phyloP scores from a whole-genome alignment of 495 filamentous ascomycete genomes.

The Neurospora sublineolata region DNA sequence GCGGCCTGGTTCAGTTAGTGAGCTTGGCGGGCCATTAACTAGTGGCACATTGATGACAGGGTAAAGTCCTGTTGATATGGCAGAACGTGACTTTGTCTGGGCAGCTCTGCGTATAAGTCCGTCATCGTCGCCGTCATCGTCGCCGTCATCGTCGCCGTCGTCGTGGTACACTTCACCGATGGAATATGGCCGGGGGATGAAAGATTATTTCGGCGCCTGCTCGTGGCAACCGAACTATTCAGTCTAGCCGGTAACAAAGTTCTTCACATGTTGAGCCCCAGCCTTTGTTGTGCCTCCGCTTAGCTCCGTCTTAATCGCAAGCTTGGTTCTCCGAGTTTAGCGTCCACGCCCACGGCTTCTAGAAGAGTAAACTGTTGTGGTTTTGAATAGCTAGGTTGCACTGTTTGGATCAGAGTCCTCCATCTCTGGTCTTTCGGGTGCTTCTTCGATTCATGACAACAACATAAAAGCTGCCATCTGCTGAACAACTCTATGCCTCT shows the following conservation, averaged over 20 bases:
- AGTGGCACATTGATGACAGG: background rate
- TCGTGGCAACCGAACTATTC: background rate
- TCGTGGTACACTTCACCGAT: background rate
- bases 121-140: background rate
- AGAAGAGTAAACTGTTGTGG: background rate
- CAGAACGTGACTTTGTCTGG: background rate
- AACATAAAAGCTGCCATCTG: background rate
- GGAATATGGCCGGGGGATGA: background rate
- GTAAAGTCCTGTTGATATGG: background rate
- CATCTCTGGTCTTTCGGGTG: background rate
- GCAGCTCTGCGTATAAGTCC: background rate
- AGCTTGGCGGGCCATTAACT: background rate
- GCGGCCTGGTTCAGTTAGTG: background rate
- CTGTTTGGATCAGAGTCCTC: background rate
- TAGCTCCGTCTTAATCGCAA: background rate
- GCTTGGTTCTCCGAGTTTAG: background rate
- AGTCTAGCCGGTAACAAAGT: background rate
- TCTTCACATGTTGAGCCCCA: background rate
- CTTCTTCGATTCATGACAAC: background rate
- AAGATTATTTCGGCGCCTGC: background rate
- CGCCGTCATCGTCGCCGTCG: background rate
- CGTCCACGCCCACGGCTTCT: background rate
- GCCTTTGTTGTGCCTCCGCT: background rate
- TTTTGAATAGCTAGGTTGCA: background rate
- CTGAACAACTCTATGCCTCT: background rate